phyloP scores from a whole-genome alignment of 164 flowering plant genomes.

The Warburgia ugandensis region DNA sequence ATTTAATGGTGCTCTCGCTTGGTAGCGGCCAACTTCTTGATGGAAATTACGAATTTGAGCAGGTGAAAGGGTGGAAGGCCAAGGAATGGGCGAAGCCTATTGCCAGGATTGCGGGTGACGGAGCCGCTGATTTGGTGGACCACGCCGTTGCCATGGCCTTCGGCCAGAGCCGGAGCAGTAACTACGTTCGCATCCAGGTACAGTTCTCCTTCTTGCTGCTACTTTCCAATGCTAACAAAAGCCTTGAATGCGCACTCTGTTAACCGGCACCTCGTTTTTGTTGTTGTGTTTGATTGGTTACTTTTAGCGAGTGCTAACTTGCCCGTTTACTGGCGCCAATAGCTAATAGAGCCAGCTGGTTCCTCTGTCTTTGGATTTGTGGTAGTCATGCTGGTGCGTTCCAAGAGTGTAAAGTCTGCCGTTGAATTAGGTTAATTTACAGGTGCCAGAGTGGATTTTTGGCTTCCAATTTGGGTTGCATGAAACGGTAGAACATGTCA shows the following conservation, averaged over 20 bases:
- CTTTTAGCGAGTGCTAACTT: too few species aligned
- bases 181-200: conserved; percentile 90
- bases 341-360: too few species aligned
- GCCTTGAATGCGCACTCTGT: too few species aligned
- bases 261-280: background rate
- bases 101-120: conserved; percentile 73
- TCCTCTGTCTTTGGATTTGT: too few species aligned
- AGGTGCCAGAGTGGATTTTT: too few species aligned
- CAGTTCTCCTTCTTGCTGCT: background rate
- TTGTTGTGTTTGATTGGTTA: background rate
- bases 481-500: too few species aligned
- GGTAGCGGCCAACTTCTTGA: conserved; percentile 70
- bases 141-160: conserved; percentile 88
- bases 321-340: too few species aligned
- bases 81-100: conserved; percentile 80
- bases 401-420: too few species aligned
- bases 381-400: too few species aligned
- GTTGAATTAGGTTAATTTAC: too few species aligned
- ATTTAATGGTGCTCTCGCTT: conserved; percentile 65
- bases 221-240: too few species aligned
- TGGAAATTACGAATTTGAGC: conserved; percentile 46
- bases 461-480: too few species aligned
- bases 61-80: conserved; percentile 62
- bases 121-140: conserved; percentile 81
- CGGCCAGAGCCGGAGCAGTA: conserved; percentile 56